Percentiles rank a stretch among this genome's conserved stretches.
Conservation (phyloP, 768 basidiomycete species). For the Leccinum subtestaceum region DNA sequence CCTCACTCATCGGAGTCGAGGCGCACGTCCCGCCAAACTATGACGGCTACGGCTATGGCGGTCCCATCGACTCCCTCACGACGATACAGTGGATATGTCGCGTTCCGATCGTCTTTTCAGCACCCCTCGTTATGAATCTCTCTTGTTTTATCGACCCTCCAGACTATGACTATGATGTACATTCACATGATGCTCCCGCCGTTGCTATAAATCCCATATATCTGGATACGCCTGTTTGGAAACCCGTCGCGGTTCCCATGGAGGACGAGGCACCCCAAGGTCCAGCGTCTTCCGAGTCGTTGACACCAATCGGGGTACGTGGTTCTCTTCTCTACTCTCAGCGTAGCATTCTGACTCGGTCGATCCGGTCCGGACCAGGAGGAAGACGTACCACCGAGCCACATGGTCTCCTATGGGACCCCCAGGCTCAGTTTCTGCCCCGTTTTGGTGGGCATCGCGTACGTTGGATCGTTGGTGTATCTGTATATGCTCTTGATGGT, state of each 20-base stretch:
- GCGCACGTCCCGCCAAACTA: neutral
- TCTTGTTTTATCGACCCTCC: conserved; percentile 3
- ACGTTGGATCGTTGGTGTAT: conserved; percentile 16
- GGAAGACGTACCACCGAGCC: neutral
- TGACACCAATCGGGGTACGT: neutral
- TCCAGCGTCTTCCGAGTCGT: neutral
- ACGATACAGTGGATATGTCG: conserved; percentile 1
- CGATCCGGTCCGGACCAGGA: neutral
- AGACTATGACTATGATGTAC: neutral
- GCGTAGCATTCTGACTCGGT: neutral
- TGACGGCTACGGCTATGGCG: neutral
- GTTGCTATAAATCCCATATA: neutral
- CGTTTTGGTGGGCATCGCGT: conserved; percentile 9
- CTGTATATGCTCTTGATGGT: conserved; percentile 27
- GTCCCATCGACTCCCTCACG: neutral
- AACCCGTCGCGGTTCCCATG: neutral
- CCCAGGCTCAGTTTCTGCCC: conserved; percentile 24
- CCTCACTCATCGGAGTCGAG: neutral
- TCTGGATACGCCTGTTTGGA: conserved; percentile 2
- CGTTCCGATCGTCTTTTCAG: conserved; percentile 3
- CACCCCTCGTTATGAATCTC: neutral
- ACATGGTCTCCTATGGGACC: conserved; percentile 2
- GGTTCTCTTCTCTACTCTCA: too few species aligned
- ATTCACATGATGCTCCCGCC: neutral
- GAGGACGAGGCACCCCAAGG: neutral